Evolutionary conservation across 1,139 yeast species (phyloP).

Genomic region (Candida glucosophila): DNA sequence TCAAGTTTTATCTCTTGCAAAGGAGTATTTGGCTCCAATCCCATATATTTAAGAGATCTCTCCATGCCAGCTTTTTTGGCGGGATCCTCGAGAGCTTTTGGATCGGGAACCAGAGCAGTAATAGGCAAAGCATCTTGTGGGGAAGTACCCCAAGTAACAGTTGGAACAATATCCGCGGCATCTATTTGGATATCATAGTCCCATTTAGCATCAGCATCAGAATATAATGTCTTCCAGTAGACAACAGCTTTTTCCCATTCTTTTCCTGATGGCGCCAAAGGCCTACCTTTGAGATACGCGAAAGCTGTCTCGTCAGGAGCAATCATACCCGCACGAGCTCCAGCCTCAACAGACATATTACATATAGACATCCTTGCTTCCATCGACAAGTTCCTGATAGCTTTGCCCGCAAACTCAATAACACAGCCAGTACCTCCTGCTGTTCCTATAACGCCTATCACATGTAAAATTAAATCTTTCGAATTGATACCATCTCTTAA

Average conservation of each 20-base stretch:
- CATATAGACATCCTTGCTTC: constrained; percentile 99
- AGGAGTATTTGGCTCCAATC: constrained; percentile 76
- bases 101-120: constrained; percentile 85
- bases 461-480: constrained; percentile 88
- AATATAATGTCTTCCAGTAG: constrained; percentile 82
- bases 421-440: constrained; percentile 99
- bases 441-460: constrained; percentile 94
- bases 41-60: constrained; percentile 89
- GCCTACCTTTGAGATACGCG: constrained; percentile 84
- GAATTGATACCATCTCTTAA: constrained; percentile 86
- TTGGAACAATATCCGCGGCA: constrained; percentile 83
- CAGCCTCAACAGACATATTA: constrained; percentile 97
- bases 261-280: constrained; percentile 85
- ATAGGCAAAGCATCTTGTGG: constrained; percentile 98
- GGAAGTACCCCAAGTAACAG: constrained; percentile 98
- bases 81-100: constrained; percentile 65
- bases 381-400: constrained; percentile 82
- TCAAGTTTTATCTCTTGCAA: constrained; percentile 66
- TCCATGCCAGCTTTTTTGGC: constrained; percentile 76
- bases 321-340: constrained; percentile 99
- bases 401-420: constrained; percentile 93
- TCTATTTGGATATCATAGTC: constrained; percentile 77
- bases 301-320: constrained; percentile 88
- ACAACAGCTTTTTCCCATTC: constrained; percentile 92
- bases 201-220: constrained; percentile 85